Base-by-base conservation (phyloP, 1,284 basidiomycete species). In the Ganoderma multipileum region DNA sequence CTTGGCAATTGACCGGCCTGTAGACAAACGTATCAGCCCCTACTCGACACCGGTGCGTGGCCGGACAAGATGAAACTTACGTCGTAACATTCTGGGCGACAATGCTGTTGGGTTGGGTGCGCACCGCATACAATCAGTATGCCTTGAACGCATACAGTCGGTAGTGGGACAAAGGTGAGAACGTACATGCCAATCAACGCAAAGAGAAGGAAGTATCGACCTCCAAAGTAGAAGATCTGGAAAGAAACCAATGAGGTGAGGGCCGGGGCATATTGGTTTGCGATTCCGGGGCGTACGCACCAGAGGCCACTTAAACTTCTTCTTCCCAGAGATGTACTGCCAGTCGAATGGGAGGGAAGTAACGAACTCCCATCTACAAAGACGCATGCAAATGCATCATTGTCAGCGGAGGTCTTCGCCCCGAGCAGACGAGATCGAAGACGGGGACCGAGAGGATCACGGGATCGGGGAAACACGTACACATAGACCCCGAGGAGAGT, bases 201-300 rank as follows among this genome's bases (percentile, higher is more conserved):
- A 71, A 90, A 84, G 4, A 94, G 79, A 38, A 94, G 80, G 71
- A 84, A 86, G 78, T 94, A 94, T 64, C 92, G 87, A 68, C 91
- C 91, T 47, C 87, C 78, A 75, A 93, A 92, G 78, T 94, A 94
- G 77, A 93, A 92, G 59, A 85, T 82, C 92, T 93, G 69, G 6
- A 28, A 20, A 20, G 18, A 33, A 62, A 12, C 69, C 8, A 26
- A 61, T 1, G n/a, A n/a, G 11, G 44, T 65, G n/a, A 66, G 50
- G 28, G 28, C 11, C 55, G 36, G n/a, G 18, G 26, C 11, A 2
- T n/a, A 47, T 41, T 28, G 7, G 26, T 26, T 38, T 20, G 39
- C 18, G 54, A 33, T 23, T 16, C 23, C 3, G n/a, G n/a, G 9
- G 30, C n/a, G 33, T 11, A 70, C 77, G 8, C 62, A 80, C 81